Percentiles rank a stretch among this genome's conserved stretches.
phyloP scores from a whole-genome alignment of 2,329 filamentous ascomycete species.

The Xylariaceae sp. region DNA sequence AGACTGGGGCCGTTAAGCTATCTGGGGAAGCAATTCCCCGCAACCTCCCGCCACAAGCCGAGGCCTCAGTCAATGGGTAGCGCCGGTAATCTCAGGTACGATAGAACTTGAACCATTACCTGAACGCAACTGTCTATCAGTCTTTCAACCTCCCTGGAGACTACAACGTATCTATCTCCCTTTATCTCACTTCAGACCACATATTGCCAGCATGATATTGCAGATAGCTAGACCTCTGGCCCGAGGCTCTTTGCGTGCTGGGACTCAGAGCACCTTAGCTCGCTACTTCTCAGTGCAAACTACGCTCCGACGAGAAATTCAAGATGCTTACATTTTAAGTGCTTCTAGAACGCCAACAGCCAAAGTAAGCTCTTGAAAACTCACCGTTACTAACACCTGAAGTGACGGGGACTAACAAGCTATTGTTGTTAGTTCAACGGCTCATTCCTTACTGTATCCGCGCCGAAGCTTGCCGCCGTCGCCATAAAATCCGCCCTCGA shows the following conservation, averaged over 20 bases:
- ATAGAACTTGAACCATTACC: too few species aligned
- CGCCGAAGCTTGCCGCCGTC: slow-evolving; percentile 85
- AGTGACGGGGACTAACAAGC: slow-evolving; percentile 4
- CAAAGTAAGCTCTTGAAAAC: slow-evolving; percentile 63
- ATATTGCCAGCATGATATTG: slow-evolving; percentile 34
- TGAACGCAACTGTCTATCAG: too few species aligned
- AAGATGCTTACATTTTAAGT: slow-evolving; percentile 93
- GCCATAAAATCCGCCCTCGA: slow-evolving; percentile 91
- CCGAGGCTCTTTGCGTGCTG: slow-evolving; percentile 31
- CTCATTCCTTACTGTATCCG: slow-evolving; percentile 80
- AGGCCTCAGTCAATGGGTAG: slow-evolving; percentile 25
- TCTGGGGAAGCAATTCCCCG: neutral
- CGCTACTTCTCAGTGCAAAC: slow-evolving; percentile 56
- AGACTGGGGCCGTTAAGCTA: too few species aligned
- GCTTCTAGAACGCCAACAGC: slow-evolving; percentile 88
- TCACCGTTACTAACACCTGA: neutral
- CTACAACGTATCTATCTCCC: neutral
- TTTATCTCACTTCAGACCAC: neutral
- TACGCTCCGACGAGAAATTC: slow-evolving; percentile 69
- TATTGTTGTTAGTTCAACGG: slow-evolving; percentile 81
- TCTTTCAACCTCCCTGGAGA: too few species aligned
- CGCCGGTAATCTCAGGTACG: slow-evolving; percentile 6
- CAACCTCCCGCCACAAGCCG: slow-evolving; percentile 33
- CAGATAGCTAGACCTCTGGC: slow-evolving; percentile 33
- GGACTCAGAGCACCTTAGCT: slow-evolving; percentile 36